Evolutionary conservation across 2,329 filamentous ascomycete genomes (phyloP).

Genomic region (Dactylellina parvicollis): DNA sequence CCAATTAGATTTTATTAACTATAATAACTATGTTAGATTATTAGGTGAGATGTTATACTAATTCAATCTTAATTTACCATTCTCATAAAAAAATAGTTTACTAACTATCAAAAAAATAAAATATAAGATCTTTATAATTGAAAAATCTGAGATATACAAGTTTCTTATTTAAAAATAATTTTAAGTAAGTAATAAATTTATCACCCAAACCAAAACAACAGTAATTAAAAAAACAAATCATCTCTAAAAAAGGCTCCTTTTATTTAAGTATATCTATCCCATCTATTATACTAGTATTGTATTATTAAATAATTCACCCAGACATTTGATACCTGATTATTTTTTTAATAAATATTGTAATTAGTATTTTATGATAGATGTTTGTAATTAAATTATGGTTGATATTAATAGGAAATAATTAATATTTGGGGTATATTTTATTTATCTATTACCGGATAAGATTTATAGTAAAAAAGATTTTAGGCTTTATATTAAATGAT

Average conservation of each 20-base stretch:
- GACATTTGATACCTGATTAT: background rate
- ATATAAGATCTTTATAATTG: background rate
- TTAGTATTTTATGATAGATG: background rate
- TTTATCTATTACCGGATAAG: background rate
- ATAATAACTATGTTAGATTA: slow-evolving; percentile 2
- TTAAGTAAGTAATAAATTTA: background rate
- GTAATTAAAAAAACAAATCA: background rate
- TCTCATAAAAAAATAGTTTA: background rate
- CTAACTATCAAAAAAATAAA: background rate
- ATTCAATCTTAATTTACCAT: background rate
- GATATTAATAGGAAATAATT: slow-evolving; percentile 6
- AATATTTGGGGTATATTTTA: background rate
- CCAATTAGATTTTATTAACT: background rate
- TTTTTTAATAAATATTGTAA: background rate
- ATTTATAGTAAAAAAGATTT: background rate
- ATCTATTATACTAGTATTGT: background rate
- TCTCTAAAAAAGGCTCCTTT: background rate
- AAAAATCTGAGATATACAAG: background rate
- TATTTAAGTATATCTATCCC: background rate
- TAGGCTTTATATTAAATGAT: background rate
- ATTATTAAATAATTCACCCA: background rate
- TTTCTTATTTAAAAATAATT: slow-evolving; percentile 4
- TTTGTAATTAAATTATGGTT: background rate
- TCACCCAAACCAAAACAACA: background rate
- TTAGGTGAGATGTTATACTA: background rate